Base-by-base conservation (phyloP, 805 yeast genomes). In the Candida koratica region DNA sequence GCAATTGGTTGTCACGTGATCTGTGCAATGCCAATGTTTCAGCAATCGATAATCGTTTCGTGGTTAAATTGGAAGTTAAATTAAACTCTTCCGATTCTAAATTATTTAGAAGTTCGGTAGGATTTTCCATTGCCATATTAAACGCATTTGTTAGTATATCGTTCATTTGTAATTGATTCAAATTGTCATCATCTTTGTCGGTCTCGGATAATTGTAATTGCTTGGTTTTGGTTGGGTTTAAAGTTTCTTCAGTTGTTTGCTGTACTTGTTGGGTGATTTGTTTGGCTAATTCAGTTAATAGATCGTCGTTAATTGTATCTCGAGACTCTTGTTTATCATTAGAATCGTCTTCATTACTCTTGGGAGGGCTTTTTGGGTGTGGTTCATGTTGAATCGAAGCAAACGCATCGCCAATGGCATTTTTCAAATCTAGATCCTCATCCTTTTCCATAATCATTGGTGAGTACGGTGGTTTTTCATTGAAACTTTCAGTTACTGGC, bases 121-220 rank as follows among this genome's bases (percentile, higher is more conserved):
- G 82, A 41, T 79, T 76, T 42, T 76, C 81, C 68, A 78, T 76
- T 0, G 89, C 93, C 81, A 84, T 69, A 31, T 75, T 75, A 61
- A 83, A 71, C 1, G 90, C 93, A 58, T 81, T 81, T 44, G 80
- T 86, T 69, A 83, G 71, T 44, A 83, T 83, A 45, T 76, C 82
- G 48, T 76, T 79, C 77, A 83, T 71, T 39, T 69, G 74, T 37
- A 61, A 50, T 36, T 63, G 69, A 48, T 81, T 85, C 40, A 81
- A 61, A 17, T 73, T 77, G 10, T 14, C 44, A 7, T 35, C 43
- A 13, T 23, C 11, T 35, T 31, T 12, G 27, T 23, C 36, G 41
- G 75, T 78, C 10, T 25, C 38, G 3, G 69, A 68, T 27, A 63
- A 40, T 7, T 20, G 25, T 18, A 36, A 19, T 23, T 33, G 29